Percentiles rank a stretch among this genome's conserved stretches.
phyloP scores from a whole-genome alignment of 2,329 filamentous ascomycete species.

The Lecanicillium sp. region DNA sequence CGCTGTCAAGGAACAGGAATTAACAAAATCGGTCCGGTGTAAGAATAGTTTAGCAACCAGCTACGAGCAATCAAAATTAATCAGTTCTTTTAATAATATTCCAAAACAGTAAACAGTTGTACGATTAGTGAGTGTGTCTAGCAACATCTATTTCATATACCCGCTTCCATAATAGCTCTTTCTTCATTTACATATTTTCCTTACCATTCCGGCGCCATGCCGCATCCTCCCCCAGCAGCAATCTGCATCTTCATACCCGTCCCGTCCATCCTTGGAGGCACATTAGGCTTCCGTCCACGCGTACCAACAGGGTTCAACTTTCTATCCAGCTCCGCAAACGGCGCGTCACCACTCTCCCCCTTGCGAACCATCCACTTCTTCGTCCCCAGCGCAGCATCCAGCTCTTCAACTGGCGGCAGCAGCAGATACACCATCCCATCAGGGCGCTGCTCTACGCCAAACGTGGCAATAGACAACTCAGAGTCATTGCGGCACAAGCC shows the following conservation, averaged over 20 bases:
- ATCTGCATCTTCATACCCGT: slow-evolving; percentile 26
- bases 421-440: slow-evolving; percentile 76
- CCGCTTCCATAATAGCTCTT: too few relatives aligned
- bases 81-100: too few relatives aligned
- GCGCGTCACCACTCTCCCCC: slow-evolving; percentile 44
- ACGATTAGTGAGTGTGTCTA: too few relatives aligned
- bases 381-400: slow-evolving; percentile 73
- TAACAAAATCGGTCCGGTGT: too few relatives aligned
- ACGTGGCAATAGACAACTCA: slow-evolving; percentile 72
- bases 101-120: too few relatives aligned
- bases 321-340: slow-evolving; percentile 36
- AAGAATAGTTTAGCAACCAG: too few relatives aligned
- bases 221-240: slow-evolving; percentile 17
- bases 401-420: slow-evolving; percentile 70
- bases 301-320: slow-evolving; percentile 36
- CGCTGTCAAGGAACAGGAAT: too few relatives aligned
- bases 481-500: slow-evolving; percentile 70
- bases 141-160: too few relatives aligned
- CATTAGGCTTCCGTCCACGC: slow-evolving; percentile 32
- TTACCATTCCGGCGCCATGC: slow-evolving; percentile 39
- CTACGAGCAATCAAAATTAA: too few relatives aligned
- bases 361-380: slow-evolving; percentile 70
- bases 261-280: slow-evolving; percentile 21
- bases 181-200: too few relatives aligned
- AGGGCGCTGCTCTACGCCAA: slow-evolving; percentile 61